Evolutionary conservation across 345 rosid species (phyloP).

Genomic region (Eutrema heterophyllum): DNA sequence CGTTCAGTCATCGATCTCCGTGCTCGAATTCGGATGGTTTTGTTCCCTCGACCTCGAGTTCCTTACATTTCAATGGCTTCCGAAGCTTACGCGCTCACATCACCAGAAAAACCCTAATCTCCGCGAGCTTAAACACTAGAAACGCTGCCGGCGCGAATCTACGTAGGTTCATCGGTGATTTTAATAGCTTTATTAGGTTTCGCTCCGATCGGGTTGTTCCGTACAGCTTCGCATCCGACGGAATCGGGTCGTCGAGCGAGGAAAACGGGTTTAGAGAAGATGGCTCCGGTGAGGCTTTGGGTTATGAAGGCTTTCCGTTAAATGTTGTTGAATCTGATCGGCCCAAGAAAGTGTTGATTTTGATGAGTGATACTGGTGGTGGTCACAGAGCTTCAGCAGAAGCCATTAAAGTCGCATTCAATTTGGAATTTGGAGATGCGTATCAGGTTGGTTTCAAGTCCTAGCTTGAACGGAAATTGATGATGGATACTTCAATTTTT

Average conservation of each 20-base stretch:
- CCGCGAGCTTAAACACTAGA: constrained; percentile 44
- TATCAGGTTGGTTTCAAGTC: constrained; percentile 54
- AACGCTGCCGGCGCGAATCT: constrained; percentile 38
- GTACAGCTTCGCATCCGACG: constrained; percentile 67
- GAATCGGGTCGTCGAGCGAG: constrained; percentile 44
- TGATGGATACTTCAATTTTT: not conserved
- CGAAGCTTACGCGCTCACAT: constrained; percentile 20
- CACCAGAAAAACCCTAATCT: constrained; percentile 40
- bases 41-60: constrained; percentile 46
- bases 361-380: constrained; percentile 99
- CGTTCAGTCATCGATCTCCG: constrained; percentile 36
- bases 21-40: constrained; percentile 41
- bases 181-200: constrained; percentile 58
- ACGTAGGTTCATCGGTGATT: constrained; percentile 48
- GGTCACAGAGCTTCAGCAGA: constrained; percentile 98
- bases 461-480: not conserved
- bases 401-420: constrained; percentile 88
- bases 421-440: constrained; percentile 76
- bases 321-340: constrained; percentile 42
- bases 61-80: constrained; percentile 42
- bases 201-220: constrained; percentile 79
- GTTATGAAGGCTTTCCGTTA: constrained; percentile 53
- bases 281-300: constrained; percentile 40
- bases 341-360: constrained; percentile 80
- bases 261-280: constrained; percentile 44